Base-by-base conservation (phyloP, 176 grass and related monocot genomes). In the Zizania latifolia region DNA sequence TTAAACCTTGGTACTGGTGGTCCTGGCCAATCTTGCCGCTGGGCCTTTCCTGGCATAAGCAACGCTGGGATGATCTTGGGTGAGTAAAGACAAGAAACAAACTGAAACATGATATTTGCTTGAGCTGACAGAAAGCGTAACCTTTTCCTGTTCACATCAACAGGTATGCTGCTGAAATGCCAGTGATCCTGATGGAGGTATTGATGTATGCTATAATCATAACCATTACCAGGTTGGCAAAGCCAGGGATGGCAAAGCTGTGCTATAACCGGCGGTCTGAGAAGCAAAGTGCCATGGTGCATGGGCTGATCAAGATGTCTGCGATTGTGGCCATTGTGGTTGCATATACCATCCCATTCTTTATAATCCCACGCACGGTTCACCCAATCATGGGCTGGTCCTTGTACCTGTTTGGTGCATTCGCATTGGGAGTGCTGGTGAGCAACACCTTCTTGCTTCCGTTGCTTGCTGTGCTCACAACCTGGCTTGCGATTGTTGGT, bases 1-100 rank as follows among this genome's bases (percentile, higher is more conserved):
- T 95, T 74, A 99, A 99, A 82, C 96, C 92, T 43, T 99, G 96
- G 96, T 99, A 99, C 68, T 99, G 96, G 96, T 99, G 96, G 96
- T 99, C 96, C 31, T 99, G 89, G 96, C 96, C 96, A 35, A 76
- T 99, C 59, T 80, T 99, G 68, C 96, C 96, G 14, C 66, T 99
- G 80, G 96, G 96, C 30, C 82, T 99, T 38, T 88, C 92, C 59
- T 95, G 96, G 96, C 96, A 99, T 59, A 90, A 95, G 82, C 89
- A 88, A 76, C 96, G 96, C 3, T 88, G 89, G 72, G 81, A 82
- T 39, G 86, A 80, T 88, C 79, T 99, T 68, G 96, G 96, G 92
- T 94, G 59, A 99, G 87, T 82, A 60, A 45, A 68, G 50, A 21
- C 48, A 83, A 60, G 31, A 82, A 21, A 26, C 10, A 1, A 32